Conservation (phyloP, 2,329 filamentous ascomycete species). For the Microdochium paspali region DNA sequence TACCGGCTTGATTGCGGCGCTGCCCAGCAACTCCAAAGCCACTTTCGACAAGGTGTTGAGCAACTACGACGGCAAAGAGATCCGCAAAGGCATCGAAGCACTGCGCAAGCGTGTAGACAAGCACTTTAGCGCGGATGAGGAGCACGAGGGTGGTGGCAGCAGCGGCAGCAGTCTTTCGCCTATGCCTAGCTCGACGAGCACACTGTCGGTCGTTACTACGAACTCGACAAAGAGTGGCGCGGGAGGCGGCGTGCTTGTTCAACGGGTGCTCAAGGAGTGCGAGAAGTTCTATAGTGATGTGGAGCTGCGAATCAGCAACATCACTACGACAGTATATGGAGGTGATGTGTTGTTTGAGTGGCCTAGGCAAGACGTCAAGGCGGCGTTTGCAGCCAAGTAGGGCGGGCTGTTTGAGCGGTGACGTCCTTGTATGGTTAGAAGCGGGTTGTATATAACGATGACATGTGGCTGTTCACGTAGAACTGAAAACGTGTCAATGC, state of each 20-base stretch:
- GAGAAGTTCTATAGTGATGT: constrained; percentile 54
- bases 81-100: constrained; percentile 82
- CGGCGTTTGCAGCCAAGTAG: constrained; percentile 34
- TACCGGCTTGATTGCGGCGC: constrained; percentile 57
- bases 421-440: background rate
- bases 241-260: constrained; percentile 29
- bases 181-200: background rate
- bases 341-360: constrained; percentile 58
- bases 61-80: constrained; percentile 72
- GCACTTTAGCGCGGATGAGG: constrained; percentile 87
- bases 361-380: constrained; percentile 54
- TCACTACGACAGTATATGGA: constrained; percentile 55
- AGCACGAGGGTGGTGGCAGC: constrained; percentile 47
- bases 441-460: background rate
- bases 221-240: background rate
- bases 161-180: background rate
- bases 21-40: constrained; percentile 72
- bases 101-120: constrained; percentile 91
- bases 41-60: constrained; percentile 81
- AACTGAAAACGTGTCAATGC: background rate
- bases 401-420: background rate
- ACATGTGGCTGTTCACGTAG: background rate
- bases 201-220: background rate
- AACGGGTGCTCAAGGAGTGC: constrained; percentile 49
- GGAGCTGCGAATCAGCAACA: constrained; percentile 47